Evolutionary conservation across 2,329 filamentous ascomycete genomes (phyloP).

Genomic region (Metarhizium album): DNA sequence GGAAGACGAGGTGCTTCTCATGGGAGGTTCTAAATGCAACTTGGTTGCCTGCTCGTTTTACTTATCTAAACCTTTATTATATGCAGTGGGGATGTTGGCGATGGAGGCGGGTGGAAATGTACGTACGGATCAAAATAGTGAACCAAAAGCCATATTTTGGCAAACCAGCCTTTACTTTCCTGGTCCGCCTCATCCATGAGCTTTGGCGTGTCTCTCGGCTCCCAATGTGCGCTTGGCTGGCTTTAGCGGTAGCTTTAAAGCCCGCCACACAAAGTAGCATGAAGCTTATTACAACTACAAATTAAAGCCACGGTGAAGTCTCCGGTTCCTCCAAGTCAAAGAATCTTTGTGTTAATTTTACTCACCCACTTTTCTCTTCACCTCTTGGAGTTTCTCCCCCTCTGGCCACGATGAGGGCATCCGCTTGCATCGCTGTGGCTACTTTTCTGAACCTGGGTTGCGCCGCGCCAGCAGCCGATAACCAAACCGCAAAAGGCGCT

Average conservation of each 20-base stretch:
- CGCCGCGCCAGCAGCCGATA: no score
- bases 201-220: background rate
- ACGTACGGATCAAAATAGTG: conserved; percentile 5
- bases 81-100: background rate
- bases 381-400: no score
- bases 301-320: no score
- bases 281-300: no score
- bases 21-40: background rate
- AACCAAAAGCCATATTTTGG: background rate
- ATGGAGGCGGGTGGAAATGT: conserved; percentile 3
- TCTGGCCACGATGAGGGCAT: no score
- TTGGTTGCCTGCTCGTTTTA: conserved; percentile 3
- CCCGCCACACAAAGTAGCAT: background rate
- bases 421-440: no score
- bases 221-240: background rate
- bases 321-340: no score
- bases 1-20: background rate
- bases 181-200: background rate
- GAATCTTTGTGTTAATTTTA: no score
- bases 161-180: background rate
- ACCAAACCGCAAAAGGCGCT: no score
- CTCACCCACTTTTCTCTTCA: no score
- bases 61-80: conserved; percentile 4
- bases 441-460: no score
- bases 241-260: background rate